phyloP scores from a whole-genome alignment of 306 rosid species.

The Begonia peltatifolia region DNA sequence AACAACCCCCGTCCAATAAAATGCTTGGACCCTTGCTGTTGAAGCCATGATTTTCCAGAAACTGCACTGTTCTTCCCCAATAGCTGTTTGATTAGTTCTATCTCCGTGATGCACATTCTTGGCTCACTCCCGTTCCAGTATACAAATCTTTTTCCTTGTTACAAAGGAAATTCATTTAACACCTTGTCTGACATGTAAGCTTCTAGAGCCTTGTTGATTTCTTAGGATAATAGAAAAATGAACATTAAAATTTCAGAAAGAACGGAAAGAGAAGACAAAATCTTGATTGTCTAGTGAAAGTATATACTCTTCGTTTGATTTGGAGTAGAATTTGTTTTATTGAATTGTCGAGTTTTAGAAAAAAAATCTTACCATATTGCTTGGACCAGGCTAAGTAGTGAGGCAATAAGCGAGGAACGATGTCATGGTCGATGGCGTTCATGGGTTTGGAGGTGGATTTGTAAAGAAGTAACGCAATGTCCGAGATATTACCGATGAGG shows the following conservation, averaged over 20 bases:
- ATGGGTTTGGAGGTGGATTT: constrained; percentile 60
- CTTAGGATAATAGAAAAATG: background rate
- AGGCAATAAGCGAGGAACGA: constrained; percentile 72
- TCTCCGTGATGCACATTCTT: constrained; percentile 45
- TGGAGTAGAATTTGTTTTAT: no score
- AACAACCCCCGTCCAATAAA: constrained; percentile 49
- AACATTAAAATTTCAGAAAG: background rate
- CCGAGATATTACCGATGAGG: constrained; percentile 62
- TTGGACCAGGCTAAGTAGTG: constrained; percentile 70
- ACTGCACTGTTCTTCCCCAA: constrained; percentile 30
- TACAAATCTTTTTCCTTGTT: constrained; percentile 39
- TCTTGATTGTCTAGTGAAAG: no score
- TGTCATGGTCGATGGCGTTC: constrained; percentile 59
- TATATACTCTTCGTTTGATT: no score
- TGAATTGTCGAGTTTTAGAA: no score
- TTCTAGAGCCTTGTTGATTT: background rate
- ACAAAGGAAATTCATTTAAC: background rate
- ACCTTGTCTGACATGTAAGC: background rate
- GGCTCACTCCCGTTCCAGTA: constrained; percentile 62
- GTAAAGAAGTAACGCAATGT: constrained; percentile 45
- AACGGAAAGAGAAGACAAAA: background rate
- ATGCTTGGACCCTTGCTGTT: constrained; percentile 43
- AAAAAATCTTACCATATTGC: constrained; percentile 36
- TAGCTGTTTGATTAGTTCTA: constrained; percentile 44
- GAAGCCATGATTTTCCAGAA: constrained; percentile 57